Base-by-base conservation (phyloP, 2,329 filamentous ascomycete species). In the Sporothrix schenckii region DNA sequence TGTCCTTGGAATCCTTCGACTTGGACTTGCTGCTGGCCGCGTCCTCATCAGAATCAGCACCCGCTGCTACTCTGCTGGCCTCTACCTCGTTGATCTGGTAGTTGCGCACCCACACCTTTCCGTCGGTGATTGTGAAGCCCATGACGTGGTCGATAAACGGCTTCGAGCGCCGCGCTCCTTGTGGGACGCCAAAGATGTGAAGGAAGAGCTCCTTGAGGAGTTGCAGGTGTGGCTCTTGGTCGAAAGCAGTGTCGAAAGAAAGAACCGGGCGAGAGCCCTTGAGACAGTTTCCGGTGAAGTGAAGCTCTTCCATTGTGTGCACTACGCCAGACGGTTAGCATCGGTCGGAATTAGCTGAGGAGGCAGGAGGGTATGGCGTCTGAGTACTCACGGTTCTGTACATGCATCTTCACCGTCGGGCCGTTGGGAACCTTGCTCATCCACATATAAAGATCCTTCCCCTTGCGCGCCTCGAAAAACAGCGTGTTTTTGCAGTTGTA, bases 71-170 rank as follows among this genome's bases (percentile, higher is more conserved):
- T 75, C 85, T 83, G 53, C 85, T 82, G n/a, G 84, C 81, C 77
- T 95, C 92, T 0, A 91, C 89, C 80, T 97, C 94, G 75, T 87
- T 90, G 79, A 98, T 91, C 81, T 99, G 93, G 81, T 97, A 99
- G 77, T 94, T 93, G 68, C 95, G 89, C 71, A 97, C 89, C 94
- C 94, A 99, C 77, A 99, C 92, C 83, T 97, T 97, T 77, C 92
- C 93, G 77, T 97, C 94, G 3, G 92, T 92, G 44, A 96, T 84
- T 71, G 91, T 96, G 79, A 99, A 96, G 71, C 90, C 90, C 87
- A 98, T 94, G 73, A 99, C 92, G 76, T 95, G 94, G 79, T 99
- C 95, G 73, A 98, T 86, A 77, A 99, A 99, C 3, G 95, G 95
- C 83, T 99, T 99, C 72, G 92, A 91, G 77, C 96, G 96, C 76